Evolutionary conservation across 371 early-diverging fungal genomes (phyloP), one percentile per base, ranked within the genome.

Genomic region (Capillidium rhysosporum): DNA sequence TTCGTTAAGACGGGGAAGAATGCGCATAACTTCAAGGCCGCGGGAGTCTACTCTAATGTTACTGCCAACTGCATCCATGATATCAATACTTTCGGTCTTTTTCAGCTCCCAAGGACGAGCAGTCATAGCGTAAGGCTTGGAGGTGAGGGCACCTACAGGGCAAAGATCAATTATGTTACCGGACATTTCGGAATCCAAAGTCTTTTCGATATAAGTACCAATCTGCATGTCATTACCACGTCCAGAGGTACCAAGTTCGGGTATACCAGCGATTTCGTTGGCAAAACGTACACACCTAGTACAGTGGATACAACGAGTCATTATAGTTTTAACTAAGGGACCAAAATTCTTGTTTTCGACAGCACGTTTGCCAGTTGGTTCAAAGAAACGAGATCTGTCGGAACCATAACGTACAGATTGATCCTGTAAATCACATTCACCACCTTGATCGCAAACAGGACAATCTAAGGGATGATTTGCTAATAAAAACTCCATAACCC

Each of bases 231-330:
- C 90, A 68, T 92, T 92, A 63, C 97, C 95, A 52, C 97, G 74
- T 30, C 97, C 95, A 44, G 83, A 77, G 16, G 97, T 92, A 57
- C 97, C 97, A 44, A 96, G 77, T 64, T 93, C 97, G 57, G 77
- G 79, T 41, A 86, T 88, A 43, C 97, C 97, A 45, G 95, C 97
- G 40, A 96, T 84, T 69, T 96, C 97, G 71, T 92, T 96, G 44
- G 95, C 84, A 56, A 96, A 96, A 59, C 97, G 86, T 55, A 96
- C 97, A 63, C 97, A 96, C 59, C 97, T 86, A 23, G 97, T 96
- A 80, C 97, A 96, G 64, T 96, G 97, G 69, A 96, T 96, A 75
- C 97, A 96, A 57, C 97, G 82, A 38, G 86, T 96, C 97, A 96
- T 96, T 48, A 76, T 76, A 23, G 94, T 96, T 68, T 89, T 88